Evolutionary conservation across 1,284 basidiomycete genomes (phyloP), one percentile per base, ranked within the genome.

Genomic region (Cystobasidium slooffiae): DNA sequence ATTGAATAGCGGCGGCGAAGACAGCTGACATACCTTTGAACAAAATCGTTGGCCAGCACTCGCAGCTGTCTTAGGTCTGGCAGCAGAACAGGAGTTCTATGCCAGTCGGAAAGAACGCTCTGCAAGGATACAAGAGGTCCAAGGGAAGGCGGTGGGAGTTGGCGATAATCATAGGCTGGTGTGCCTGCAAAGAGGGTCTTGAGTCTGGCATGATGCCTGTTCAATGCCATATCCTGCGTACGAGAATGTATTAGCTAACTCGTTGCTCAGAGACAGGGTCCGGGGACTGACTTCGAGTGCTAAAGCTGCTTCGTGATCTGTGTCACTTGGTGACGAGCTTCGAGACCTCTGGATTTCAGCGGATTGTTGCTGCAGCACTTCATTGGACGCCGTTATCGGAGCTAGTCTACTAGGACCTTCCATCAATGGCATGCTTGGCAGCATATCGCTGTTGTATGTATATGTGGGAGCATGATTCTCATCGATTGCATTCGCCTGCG

Each of bases 211-310:
- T 56, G 53, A 37, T 56, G 22, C 20, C 53, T 20, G 22, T 56
- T 20, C 53, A 56, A 56, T 12, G 53, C 53, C 53, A 56, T 56
- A 56, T 56, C 53, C 53, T 56, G 53, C 12, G n/a, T 16, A 51
- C 1, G 31, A 22, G n/a, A 2, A 49, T 49, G 14, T 14, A 56
- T n/a, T 12, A 24, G 14, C 22, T 20, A 16, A 12, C 12, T 12
- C 53, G 31, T 22, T 14, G 7, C 7, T 37, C 53, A 22, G 1
- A 16, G 12, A 22, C 14, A 37, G 53, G 14, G 1, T 20, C 12
- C 22, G 53, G 3, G 14, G 1, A 12, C 53, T 22, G 12, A 56
- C 53, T 24, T 56, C 53, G 14, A 56, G 22, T 16, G 53, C 53
- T 14, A 56, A 37, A 56, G 53, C 53, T 14, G 53, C 53, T 37